Percentiles rank a stretch among this genome's conserved stretches.
Evolutionary conservation across 805 yeast genomes (phyloP).

Genomic region (Lipomyces yamanashiensis): DNA sequence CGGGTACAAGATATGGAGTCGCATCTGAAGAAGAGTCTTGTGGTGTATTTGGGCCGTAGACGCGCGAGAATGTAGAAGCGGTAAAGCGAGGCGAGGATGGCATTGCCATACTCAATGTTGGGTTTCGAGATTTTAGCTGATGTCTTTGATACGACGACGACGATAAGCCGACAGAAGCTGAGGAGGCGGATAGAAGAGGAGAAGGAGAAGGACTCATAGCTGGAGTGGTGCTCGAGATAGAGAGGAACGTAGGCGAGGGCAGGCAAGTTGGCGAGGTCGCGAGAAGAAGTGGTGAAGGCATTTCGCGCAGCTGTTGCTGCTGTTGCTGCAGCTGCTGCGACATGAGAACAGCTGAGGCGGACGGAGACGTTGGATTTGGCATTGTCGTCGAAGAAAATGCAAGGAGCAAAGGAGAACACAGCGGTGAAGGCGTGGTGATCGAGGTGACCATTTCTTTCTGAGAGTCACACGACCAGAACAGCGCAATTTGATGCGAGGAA

Average conservation of each 20-base stretch:
- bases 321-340: slow-evolving; percentile 6
- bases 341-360: neutral
- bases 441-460: slow-evolving; percentile 3
- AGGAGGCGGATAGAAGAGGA: slow-evolving; percentile 15
- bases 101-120: slow-evolving; percentile 22
- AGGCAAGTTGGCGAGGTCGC: slow-evolving; percentile 25
- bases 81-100: slow-evolving; percentile 26
- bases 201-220: slow-evolving; percentile 15
- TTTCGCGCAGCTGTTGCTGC: slow-evolving; percentile 15
- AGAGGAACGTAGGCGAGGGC: slow-evolving; percentile 12
- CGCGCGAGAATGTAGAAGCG: slow-evolving; percentile 4
- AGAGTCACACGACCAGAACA: neutral
- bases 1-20: slow-evolving; percentile 33
- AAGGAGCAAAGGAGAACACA: slow-evolving; percentile 21
- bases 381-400: neutral
- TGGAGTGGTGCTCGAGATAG: slow-evolving; percentile 12
- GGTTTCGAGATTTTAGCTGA: slow-evolving; percentile 20
- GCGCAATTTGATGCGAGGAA: too few species aligned
- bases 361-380: slow-evolving; percentile 1
- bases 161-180: slow-evolving; percentile 1
- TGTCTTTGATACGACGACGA: slow-evolving; percentile 16
- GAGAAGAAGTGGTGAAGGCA: slow-evolving; percentile 27
- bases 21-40: slow-evolving; percentile 9
- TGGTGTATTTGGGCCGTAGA: neutral
- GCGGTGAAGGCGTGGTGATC: slow-evolving; percentile 20